A percentile compares a stretch with the other conserved stretches of the same genome.
These are phyloP conservation scores for Phytophthora nicotianae DNA, from an alignment of 352 stramenopile genomes.

Conservation along the genomic window DNA sequence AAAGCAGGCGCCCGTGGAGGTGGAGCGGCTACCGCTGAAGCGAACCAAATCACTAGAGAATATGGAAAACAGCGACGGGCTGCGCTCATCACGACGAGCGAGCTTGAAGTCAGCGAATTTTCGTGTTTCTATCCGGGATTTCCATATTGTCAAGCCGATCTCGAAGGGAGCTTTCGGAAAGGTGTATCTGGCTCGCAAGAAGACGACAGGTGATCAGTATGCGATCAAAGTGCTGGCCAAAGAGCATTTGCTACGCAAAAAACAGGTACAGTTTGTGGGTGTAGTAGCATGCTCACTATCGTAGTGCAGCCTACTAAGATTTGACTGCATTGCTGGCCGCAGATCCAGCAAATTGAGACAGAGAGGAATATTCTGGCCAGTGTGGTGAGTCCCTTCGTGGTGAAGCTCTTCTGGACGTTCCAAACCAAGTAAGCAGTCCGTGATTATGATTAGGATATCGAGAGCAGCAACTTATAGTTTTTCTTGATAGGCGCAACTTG, in stretches of 20 bases:
- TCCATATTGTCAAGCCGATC: conserved; percentile 91
- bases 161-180: conserved; percentile 90
- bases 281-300: conserved; percentile 1
- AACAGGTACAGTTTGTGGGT: conserved; percentile 57
- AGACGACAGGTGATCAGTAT: conserved; percentile 89
- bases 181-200: conserved; percentile 88
- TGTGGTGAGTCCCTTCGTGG: conserved; percentile 90
- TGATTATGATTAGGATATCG: neutral
- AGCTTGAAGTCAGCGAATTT: conserved; percentile 45
- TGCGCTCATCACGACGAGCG: conserved; percentile 17
- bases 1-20: conserved; percentile 50
- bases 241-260: conserved; percentile 88
- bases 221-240: conserved; percentile 92
- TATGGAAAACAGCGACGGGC: conserved; percentile 43
- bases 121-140: conserved; percentile 81
- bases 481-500: conserved; percentile 61
- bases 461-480: conserved; percentile 21
- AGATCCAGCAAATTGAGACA: conserved; percentile 88
- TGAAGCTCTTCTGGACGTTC: conserved; percentile 92
- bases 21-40: conserved; percentile 53
- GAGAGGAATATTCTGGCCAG: conserved; percentile 89
- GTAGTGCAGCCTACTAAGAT: conserved; percentile 19
- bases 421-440: conserved; percentile 77
- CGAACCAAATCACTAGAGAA: conserved; percentile 84
- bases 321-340: conserved; percentile 12